A percentile compares a stretch with the other conserved stretches of the same genome.
Evolutionary conservation across 176 grass and related monocot species (phyloP).

Genomic region (Cenchrus americanus): DNA sequence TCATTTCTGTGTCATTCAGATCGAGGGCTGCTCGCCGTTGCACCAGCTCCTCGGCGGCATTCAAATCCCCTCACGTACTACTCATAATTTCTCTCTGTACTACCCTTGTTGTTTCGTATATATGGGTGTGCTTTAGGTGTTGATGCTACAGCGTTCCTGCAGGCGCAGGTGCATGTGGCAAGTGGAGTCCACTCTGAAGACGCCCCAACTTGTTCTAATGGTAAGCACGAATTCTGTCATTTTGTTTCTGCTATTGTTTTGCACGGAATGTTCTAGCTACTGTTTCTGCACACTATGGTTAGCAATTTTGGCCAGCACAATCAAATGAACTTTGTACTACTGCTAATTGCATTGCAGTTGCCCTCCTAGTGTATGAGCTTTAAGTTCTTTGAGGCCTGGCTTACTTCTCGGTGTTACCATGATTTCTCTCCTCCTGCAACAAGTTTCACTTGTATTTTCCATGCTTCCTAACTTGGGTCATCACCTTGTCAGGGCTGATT

Average conservation of each 20-base stretch:
- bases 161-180: conserved; percentile 43
- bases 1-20: conserved; percentile 42
- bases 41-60: conserved; percentile 31
- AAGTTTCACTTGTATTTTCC: conserved; percentile 6
- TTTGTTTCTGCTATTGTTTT: neutral
- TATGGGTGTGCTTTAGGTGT: neutral
- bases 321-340: neutral
- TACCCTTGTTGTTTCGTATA: neutral
- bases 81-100: neutral
- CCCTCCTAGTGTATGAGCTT: neutral
- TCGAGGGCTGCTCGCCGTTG: conserved; percentile 50
- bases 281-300: neutral
- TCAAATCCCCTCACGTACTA: conserved; percentile 35
- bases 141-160: neutral
- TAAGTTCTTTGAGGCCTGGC: neutral
- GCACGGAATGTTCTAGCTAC: neutral
- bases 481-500: neutral
- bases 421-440: neutral
- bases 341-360: neutral
- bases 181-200: conserved; percentile 39
- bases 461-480: conserved; percentile 9
- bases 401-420: neutral
- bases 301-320: neutral
- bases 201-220: conserved; percentile 46
- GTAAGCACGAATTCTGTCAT: conserved; percentile 11